Conservation (phyloP, 2,329 filamentous ascomycete genomes). For the Macroventuria anomochaeta region DNA sequence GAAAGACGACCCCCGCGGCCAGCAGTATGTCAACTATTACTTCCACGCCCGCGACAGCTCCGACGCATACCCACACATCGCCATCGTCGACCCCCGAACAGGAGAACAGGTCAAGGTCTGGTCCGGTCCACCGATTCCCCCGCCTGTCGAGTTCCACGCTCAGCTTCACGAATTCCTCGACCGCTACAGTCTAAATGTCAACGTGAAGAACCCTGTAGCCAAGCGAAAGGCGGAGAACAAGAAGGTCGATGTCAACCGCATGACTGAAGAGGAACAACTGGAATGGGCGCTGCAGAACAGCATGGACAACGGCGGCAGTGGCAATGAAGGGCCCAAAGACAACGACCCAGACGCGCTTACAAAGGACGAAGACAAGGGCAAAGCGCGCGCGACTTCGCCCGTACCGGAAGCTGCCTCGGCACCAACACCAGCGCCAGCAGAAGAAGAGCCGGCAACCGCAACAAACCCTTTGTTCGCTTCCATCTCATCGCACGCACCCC, state of each 20-base stretch:
- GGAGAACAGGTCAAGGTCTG: slow-evolving; percentile 97
- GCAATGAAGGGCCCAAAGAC: slow-evolving; percentile 59
- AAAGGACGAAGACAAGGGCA: slow-evolving; percentile 65
- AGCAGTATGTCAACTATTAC: slow-evolving; percentile 89
- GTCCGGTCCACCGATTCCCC: slow-evolving; percentile 82
- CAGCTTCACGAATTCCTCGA: slow-evolving; percentile 97
- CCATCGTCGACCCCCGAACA: slow-evolving; percentile 92
- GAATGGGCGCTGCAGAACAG: slow-evolving; percentile 93
- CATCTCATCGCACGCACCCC: slow-evolving; percentile 75
- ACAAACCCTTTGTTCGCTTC: slow-evolving; percentile 64
- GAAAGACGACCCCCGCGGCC: slow-evolving; percentile 79
- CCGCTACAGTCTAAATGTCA: slow-evolving; percentile 85
- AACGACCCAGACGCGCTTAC: slow-evolving; percentile 90
- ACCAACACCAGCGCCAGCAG: slow-evolving; percentile 16
- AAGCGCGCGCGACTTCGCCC: slow-evolving; percentile 41
- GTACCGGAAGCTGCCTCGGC: slow-evolving; percentile 22
- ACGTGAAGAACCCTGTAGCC: slow-evolving; percentile 92
- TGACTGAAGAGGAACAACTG: slow-evolving; percentile 98
- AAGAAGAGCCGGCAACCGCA: slow-evolving; percentile 38
- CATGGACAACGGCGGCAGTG: slow-evolving; percentile 61
- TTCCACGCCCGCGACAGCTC: slow-evolving; percentile 78
- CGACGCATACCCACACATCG: slow-evolving; percentile 95
- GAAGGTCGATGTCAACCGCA: slow-evolving; percentile 77
- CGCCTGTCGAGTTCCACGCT: slow-evolving; percentile 80
- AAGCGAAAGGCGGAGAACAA: slow-evolving; percentile 75